Percentiles rank a stretch among this genome's conserved stretches.
These are phyloP conservation scores for Arthromyces matolae DNA, from an alignment of 768 basidiomycete genomes.

Conservation along the genomic window DNA sequence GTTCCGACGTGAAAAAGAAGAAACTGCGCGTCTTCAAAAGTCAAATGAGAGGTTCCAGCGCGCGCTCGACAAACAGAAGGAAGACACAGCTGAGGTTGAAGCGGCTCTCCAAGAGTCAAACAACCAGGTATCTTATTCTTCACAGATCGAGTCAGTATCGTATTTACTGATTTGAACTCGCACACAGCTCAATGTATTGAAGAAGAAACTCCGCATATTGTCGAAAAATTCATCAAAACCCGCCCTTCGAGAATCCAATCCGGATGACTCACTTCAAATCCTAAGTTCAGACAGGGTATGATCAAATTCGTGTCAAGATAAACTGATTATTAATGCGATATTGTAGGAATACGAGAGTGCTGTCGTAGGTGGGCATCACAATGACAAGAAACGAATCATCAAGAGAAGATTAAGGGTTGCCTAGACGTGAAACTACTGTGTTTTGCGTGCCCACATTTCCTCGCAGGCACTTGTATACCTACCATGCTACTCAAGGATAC, in stretches of 20 bases:
- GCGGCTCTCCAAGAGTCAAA: constrained; percentile 2
- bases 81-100: constrained; percentile 3
- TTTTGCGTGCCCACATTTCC: background rate
- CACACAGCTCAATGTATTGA: background rate
- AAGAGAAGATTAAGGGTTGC: background rate
- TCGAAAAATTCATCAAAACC: constrained; percentile 7
- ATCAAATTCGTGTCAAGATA: background rate
- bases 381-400: constrained; percentile 2
- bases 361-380: background rate
- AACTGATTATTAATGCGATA: background rate
- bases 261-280: constrained; percentile 17
- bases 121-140: constrained; percentile 5
- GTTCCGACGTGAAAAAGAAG: background rate
- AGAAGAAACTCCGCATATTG: constrained; percentile 13
- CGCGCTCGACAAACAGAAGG: constrained; percentile 6
- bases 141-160: too few relatives aligned
- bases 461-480: background rate
- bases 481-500: background rate
- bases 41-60: constrained; percentile 4
- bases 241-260: background rate
- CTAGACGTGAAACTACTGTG: background rate
- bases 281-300: constrained; percentile 7
- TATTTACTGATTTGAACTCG: too few relatives aligned
- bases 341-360: constrained; percentile 2
- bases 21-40: constrained; percentile 3